These are phyloP conservation scores for Plantago ovata DNA, from an alignment of 257 asterid genomes.

Conservation along the genomic window DNA sequence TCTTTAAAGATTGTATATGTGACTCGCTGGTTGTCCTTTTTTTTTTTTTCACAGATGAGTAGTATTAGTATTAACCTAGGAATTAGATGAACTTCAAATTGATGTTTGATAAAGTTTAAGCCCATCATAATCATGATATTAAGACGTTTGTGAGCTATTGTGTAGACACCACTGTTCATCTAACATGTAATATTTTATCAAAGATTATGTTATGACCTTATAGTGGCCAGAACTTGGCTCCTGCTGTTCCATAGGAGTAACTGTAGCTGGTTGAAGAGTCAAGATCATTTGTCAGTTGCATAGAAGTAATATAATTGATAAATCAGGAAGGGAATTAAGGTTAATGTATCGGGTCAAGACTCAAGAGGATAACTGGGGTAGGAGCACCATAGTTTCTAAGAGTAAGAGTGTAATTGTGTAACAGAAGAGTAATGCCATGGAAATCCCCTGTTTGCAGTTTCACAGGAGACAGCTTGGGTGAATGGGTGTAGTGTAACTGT, in stretches of 20 bases:
- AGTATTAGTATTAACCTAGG: neutral
- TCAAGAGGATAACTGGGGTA: neutral
- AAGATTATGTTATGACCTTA: neutral
- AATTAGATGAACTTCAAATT: neutral
- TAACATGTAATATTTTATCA: neutral
- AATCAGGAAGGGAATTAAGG: neutral
- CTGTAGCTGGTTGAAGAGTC: conserved; percentile 2
- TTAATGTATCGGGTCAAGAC: neutral
- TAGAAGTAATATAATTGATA: neutral
- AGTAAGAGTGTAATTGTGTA: neutral
- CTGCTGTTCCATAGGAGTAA: neutral
- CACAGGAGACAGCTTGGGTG: neutral
- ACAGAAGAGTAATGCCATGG: neutral
- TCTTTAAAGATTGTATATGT: neutral
- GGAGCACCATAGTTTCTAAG: no score
- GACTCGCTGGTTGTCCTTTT: neutral
- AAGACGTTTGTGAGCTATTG: neutral
- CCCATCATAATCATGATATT: conserved; percentile 5
- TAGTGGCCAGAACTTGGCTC: neutral
- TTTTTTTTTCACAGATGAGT: neutral
- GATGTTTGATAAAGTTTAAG: neutral
- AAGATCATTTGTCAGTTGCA: neutral
- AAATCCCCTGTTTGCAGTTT: neutral
- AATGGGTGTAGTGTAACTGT: no score
- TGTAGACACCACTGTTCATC: neutral